These are phyloP conservation scores for Trichoderma pleuroti DNA, from an alignment of 2,329 filamentous ascomycete species.

Conservation along the genomic window DNA sequence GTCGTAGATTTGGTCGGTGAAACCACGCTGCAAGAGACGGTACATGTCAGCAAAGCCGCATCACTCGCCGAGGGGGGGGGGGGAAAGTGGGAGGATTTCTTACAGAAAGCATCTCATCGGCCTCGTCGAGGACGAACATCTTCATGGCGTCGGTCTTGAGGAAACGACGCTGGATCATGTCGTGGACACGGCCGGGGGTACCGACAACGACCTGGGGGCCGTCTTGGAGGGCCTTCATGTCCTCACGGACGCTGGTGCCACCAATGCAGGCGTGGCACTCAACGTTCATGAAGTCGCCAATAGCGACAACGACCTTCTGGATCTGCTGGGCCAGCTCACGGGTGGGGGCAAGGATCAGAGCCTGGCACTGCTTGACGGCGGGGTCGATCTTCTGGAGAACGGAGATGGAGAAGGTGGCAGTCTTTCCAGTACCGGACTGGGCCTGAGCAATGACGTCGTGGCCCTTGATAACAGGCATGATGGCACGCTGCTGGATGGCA, in stretches of 20 bases:
- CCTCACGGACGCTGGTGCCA: slow-evolving; percentile 95
- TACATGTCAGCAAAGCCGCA: slow-evolving; percentile 33
- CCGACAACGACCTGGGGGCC: slow-evolving; percentile 97
- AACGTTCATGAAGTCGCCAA: slow-evolving; percentile 99
- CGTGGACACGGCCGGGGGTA: slow-evolving; percentile 95
- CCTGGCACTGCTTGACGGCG: slow-evolving; percentile 93
- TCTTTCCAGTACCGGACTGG: slow-evolving; percentile 99
- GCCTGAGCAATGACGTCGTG: slow-evolving; percentile 99
- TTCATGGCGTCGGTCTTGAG: slow-evolving; percentile 98
- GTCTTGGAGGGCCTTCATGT: slow-evolving; percentile 96
- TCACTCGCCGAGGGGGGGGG: neutral
- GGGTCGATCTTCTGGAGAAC: slow-evolving; percentile 98
- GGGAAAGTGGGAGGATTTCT: slow-evolving; percentile 31
- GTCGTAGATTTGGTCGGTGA: slow-evolving; percentile 99
- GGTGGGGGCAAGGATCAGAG: slow-evolving; percentile 93
- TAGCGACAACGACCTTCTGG: slow-evolving; percentile 91
- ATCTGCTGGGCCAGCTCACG: slow-evolving; percentile 99
- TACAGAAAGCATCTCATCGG: slow-evolving; percentile 97
- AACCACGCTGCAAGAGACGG: slow-evolving; percentile 67
- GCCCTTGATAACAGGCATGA: slow-evolving; percentile 99
- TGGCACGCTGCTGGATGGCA: slow-evolving; percentile 99
- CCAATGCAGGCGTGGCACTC: slow-evolving; percentile 99
- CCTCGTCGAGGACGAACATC: slow-evolving; percentile 99
- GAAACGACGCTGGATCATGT: slow-evolving; percentile 99
- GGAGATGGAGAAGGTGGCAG: slow-evolving; percentile 98